Evolutionary conservation across 495 filamentous ascomycete genomes (phyloP).

Genomic region (Aspergillus panamensis): DNA sequence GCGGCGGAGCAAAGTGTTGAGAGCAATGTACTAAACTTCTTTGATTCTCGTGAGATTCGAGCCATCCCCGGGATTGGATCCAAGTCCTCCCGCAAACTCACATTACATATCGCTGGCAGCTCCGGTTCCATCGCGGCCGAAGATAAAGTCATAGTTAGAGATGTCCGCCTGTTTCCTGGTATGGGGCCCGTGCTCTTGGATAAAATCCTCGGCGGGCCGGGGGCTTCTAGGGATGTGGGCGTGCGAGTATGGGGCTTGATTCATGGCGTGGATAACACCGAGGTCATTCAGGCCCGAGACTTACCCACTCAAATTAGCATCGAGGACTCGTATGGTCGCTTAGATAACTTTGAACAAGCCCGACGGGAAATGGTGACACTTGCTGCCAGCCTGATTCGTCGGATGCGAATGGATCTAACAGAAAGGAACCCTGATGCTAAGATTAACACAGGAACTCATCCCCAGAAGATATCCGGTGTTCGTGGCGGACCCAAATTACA

Average conservation of each 20-base stretch:
- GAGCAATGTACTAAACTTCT: conserved; percentile 60
- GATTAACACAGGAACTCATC: conserved; percentile 3
- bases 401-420: conserved; percentile 75
- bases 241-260: conserved; percentile 72
- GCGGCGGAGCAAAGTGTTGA: conserved; percentile 14
- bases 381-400: conserved; percentile 64
- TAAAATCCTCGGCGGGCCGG: conserved; percentile 63
- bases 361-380: conserved; percentile 62
- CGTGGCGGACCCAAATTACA: conserved; percentile 22
- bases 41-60: conserved; percentile 73
- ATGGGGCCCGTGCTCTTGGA: conserved; percentile 61
- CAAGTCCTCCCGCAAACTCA: conserved; percentile 68
- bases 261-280: conserved; percentile 59
- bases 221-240: conserved; percentile 65
- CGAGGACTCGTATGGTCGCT: conserved; percentile 77
- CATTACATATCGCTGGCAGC: conserved; percentile 46
- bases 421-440: conserved; percentile 43
- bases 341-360: conserved; percentile 59
- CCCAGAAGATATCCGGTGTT: not conserved
- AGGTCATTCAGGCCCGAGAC: conserved; percentile 66
- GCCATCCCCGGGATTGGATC: conserved; percentile 84
- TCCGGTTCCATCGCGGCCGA: not conserved
- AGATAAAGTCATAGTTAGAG: conserved; percentile 51
- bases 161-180: conserved; percentile 57
- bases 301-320: conserved; percentile 90